A percentile compares a stretch with the other conserved stretches of the same genome.
These are phyloP conservation scores for Sphagnum tenellum DNA, from an alignment of 225 moss, liverwort and hornwort species.

Conservation along the genomic window DNA sequence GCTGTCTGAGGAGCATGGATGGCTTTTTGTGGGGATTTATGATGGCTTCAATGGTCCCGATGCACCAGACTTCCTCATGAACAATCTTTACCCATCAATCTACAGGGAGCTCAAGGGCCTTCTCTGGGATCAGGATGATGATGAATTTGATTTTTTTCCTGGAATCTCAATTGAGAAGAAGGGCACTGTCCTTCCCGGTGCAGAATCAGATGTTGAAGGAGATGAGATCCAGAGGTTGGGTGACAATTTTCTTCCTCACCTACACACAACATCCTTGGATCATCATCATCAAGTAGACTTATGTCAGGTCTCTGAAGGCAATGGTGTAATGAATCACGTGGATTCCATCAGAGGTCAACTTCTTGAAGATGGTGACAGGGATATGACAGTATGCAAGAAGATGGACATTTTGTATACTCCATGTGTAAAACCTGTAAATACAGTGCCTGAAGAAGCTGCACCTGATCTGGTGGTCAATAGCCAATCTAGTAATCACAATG, in stretches of 20 bases:
- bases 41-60: slow-evolving; percentile 97
- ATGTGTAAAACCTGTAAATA: neutral
- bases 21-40: slow-evolving; percentile 95
- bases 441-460: neutral
- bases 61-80: slow-evolving; percentile 98
- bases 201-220: slow-evolving; percentile 4
- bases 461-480: no score
- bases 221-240: slow-evolving; percentile 3
- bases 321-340: slow-evolving; percentile 2
- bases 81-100: slow-evolving; percentile 85
- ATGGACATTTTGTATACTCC: neutral
- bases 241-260: slow-evolving; percentile 24
- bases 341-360: slow-evolving; percentile 13
- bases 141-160: slow-evolving; percentile 27
- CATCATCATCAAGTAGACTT: neutral
- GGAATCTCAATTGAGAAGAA: slow-evolving; percentile 11
- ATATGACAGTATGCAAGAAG: slow-evolving; percentile 9
- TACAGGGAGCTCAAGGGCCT: slow-evolving; percentile 82
- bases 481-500: no score
- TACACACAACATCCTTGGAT: slow-evolving; percentile 11
- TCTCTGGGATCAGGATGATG: slow-evolving; percentile 70
- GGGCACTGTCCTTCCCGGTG: slow-evolving; percentile 1
- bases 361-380: slow-evolving; percentile 11
- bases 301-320: slow-evolving; percentile 7
- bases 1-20: slow-evolving; percentile 91